phyloP scores from a whole-genome alignment of 1,284 basidiomycete genomes.

The Agroathelia rolfsii region DNA sequence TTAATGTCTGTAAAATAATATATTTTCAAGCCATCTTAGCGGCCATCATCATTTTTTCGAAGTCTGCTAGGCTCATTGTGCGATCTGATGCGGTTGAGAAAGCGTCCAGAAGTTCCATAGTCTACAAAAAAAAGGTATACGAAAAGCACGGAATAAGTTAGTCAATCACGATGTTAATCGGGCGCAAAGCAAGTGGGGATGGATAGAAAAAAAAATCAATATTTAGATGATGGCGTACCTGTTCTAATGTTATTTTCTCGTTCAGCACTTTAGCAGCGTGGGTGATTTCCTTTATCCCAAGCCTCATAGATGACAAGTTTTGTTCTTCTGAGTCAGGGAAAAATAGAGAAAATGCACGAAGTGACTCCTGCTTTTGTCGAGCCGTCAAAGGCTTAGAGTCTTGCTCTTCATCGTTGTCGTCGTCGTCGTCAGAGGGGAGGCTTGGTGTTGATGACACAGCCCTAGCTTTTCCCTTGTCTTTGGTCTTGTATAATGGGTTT shows the following conservation, averaged over 20 bases:
- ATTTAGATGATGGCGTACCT: conserved; percentile 32
- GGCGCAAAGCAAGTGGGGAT: conserved; percentile 1
- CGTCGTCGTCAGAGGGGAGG: conserved; percentile 9
- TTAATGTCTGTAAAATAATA: too few relatives aligned
- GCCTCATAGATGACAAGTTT: conserved; percentile 36
- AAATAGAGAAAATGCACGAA: conserved; percentile 56
- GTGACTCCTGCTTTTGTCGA: conserved; percentile 43
- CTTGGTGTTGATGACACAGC: not conserved
- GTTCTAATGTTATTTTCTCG: conserved; percentile 60
- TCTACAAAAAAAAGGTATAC: too few relatives aligned
- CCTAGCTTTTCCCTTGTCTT: conserved; percentile 12
- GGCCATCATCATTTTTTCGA: conserved; percentile 60
- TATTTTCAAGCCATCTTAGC: conserved; percentile 34
- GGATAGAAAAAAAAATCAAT: conserved; percentile 3
- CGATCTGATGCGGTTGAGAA: conserved; percentile 62
- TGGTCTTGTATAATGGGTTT: too few relatives aligned
- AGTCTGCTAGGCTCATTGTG: conserved; percentile 56
- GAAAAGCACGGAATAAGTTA: too few relatives aligned
- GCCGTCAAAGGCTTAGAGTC: conserved; percentile 28
- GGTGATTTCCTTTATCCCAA: conserved; percentile 57
- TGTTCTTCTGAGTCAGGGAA: conserved; percentile 39
- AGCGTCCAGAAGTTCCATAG: conserved; percentile 61
- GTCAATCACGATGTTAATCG: too few relatives aligned
- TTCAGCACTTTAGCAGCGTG: conserved; percentile 46
- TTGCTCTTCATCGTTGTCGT: conserved; percentile 14